These are phyloP conservation scores for Kwoniella sp. DNA, from an alignment of 768 basidiomycete genomes.

Conservation along the genomic window DNA sequence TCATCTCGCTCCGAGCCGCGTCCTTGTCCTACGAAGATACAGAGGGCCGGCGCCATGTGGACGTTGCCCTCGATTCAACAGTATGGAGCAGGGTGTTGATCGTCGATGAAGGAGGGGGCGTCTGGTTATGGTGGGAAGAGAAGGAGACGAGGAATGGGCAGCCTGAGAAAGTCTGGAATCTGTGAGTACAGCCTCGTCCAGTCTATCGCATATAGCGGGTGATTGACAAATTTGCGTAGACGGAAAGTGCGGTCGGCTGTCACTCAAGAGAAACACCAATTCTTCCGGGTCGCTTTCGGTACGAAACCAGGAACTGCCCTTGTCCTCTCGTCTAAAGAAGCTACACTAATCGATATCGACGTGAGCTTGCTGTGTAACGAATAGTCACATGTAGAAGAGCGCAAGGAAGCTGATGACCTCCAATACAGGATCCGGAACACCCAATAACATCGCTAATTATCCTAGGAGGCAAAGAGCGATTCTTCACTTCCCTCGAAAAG, in stretches of 20 bases:
- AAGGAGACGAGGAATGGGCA: conserved; percentile 17
- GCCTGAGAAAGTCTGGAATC: conserved; percentile 29
- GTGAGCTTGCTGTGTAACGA: conserved; percentile 20
- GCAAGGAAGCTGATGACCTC: too few species aligned
- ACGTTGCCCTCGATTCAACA: conserved; percentile 32
- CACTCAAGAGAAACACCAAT: conserved; percentile 22
- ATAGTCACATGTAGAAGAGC: background rate
- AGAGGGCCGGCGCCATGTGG: conserved; percentile 34
- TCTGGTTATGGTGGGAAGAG: conserved; percentile 44
- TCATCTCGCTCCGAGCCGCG: conserved; percentile 16
- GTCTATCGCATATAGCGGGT: background rate
- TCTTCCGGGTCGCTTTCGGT: conserved; percentile 40
- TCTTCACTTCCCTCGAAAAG: conserved; percentile 37
- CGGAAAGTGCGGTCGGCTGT: conserved; percentile 20
- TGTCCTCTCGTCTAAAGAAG: conserved; percentile 27
- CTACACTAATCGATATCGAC: conserved; percentile 29
- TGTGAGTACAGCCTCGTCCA: conserved; percentile 23
- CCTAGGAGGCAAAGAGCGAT: conserved; percentile 12
- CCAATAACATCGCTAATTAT: conserved; percentile 16
- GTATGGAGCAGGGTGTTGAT: conserved; percentile 34
- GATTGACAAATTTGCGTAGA: conserved; percentile 7
- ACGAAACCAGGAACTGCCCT: conserved; percentile 32
- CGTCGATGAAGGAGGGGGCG: conserved; percentile 43
- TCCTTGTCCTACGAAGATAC: conserved; percentile 25
- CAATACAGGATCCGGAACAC: conserved; percentile 21